A percentile compares a stretch with the other conserved stretches of the same genome.
phyloP scores from a whole-genome alignment of 78 protist genomes.

The Pigoraptor vietnamica region DNA sequence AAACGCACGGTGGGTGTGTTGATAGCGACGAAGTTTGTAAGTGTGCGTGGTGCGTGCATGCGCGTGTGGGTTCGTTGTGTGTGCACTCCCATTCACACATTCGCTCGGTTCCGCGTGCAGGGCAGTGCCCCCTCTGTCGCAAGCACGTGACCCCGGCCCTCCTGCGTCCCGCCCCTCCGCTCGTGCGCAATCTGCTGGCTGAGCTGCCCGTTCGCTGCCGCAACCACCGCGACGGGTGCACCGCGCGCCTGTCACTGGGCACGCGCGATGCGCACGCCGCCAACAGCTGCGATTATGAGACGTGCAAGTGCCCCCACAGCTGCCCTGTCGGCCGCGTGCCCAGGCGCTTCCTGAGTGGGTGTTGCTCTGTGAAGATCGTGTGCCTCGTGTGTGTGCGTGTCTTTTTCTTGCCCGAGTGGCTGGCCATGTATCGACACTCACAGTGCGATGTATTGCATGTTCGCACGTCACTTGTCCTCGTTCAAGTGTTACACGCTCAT shows the following conservation, averaged over 20 bases:
- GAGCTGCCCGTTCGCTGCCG: background rate
- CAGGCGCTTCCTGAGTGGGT: background rate
- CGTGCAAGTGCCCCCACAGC: background rate
- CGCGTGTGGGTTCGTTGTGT: no score
- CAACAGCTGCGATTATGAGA: background rate
- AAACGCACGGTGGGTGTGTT: background rate
- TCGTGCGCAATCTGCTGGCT: background rate
- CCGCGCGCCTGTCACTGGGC: background rate
- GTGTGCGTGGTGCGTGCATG: no score
- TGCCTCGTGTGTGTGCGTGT: background rate
- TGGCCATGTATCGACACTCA: background rate
- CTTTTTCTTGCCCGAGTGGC: background rate
- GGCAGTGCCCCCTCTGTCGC: background rate
- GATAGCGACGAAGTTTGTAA: background rate
- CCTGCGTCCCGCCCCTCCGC: background rate
- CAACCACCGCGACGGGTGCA: background rate
- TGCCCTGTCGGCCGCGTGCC: background rate
- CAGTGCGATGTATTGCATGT: no score
- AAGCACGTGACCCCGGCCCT: background rate
- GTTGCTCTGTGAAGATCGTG: background rate
- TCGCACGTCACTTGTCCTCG: background rate
- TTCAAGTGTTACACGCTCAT: no score
- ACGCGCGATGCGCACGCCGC: background rate
- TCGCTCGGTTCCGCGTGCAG: background rate
- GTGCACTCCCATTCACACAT: no score